Base-by-base conservation (phyloP, 129 eudicot genomes). In the Centella asiatica region DNA sequence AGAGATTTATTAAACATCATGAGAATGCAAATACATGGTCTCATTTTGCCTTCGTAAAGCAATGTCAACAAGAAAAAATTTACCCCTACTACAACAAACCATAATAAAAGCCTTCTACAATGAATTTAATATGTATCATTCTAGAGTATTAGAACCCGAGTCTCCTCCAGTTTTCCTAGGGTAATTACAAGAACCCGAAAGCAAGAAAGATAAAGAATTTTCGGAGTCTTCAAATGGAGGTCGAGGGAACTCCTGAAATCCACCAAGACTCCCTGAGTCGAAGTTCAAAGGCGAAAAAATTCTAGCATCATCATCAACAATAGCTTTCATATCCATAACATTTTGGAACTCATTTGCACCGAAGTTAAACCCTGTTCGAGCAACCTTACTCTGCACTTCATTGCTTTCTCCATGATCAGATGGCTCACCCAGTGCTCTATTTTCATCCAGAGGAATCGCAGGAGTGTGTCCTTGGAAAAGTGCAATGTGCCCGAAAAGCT, bases 381-480 rank as follows among this genome's bases (percentile, higher is more conserved):
- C 85, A 27, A 68, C 67, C 49, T 86, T 79, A 51, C 69, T 77
- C 0, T 72, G 60, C 7, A 79, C 71, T 60, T 81, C 85, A 66
- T 22, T 48, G 40, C 39, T 71, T 40, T 86, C 87, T 36, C 81
- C 87, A 54, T 32, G 63, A 69, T 81, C 80, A 36, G 79, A 60
- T 31, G 65, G 50, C 66, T 67, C 67, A 55, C 55, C 55, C 4
- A 65, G 51, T 27, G 64, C 75, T 75, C 74, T 84, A 10, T 66
- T 40, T 58, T 81, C 95, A 33, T 92, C 98, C 24, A 69, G 31
- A 2, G 90, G 95, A 61, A 92, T 85, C 12, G 96, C 99, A 4
- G 99, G 99, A n/a, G 99, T 87, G 44, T 92, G 99, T 27, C 99
- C 99, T 76, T 87, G 96, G 67, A 92, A 92, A 54, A 92, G 95